These are phyloP conservation scores for Pseudonitzschia delicatissima DNA, from an alignment of 108 stramenopile species.

Conservation along the genomic window DNA sequence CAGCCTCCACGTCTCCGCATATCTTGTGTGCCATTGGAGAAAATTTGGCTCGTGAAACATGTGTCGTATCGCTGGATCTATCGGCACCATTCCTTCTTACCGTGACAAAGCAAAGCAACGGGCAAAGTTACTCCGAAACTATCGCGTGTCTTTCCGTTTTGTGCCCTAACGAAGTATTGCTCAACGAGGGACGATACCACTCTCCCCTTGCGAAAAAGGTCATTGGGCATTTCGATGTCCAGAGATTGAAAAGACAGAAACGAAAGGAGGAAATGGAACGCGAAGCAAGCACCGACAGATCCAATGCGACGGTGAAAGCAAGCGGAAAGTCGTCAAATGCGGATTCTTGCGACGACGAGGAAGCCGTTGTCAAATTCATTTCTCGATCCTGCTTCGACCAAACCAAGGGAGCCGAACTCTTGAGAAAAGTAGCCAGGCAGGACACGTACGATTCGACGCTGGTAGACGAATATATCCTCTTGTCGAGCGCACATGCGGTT, in stretches of 20 bases:
- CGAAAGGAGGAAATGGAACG: neutral
- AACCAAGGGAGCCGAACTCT: conserved; percentile 79
- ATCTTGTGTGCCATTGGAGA: conserved; percentile 78
- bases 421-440: conserved; percentile 58
- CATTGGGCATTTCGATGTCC: conserved; percentile 34
- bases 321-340: neutral
- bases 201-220: conserved; percentile 71
- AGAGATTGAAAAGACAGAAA: neutral
- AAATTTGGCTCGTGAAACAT: conserved; percentile 86
- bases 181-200: conserved; percentile 83
- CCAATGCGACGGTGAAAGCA: neutral
- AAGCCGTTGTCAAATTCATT: conserved; percentile 80
- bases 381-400: conserved; percentile 86
- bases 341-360: neutral
- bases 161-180: conserved; percentile 72
- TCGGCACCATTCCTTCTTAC: conserved; percentile 59
- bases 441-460: conserved; percentile 72
- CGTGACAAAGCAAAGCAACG: conserved; percentile 84
- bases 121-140: conserved; percentile 84
- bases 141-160: conserved; percentile 68
- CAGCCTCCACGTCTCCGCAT: conserved; percentile 29
- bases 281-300: conserved; percentile 3
- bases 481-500: conserved; percentile 76
- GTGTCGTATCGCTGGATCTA: conserved; percentile 78
- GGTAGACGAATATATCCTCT: conserved; percentile 83